Evolutionary conservation across 2,329 filamentous ascomycete species (phyloP).

Genomic region (Lecanicillium sp.): DNA sequence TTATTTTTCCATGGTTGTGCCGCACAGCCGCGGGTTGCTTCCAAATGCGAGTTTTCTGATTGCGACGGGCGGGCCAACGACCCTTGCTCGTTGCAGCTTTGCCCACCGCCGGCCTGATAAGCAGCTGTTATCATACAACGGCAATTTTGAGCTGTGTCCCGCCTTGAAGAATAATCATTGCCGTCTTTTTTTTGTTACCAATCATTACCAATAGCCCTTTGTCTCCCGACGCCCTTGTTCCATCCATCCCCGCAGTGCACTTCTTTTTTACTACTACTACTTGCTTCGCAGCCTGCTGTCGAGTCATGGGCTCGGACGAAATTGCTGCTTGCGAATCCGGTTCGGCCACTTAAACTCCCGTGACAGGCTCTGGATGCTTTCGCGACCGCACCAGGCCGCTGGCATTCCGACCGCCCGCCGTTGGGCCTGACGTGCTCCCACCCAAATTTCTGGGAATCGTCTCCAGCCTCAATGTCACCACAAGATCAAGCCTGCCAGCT

Average conservation of each 20-base stretch:
- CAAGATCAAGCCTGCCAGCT: constrained; percentile 12
- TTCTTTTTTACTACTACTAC: neutral
- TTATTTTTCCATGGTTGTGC: neutral
- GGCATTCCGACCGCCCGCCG: neutral
- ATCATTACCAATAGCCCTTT: too few relatives aligned
- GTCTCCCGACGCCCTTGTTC: too few relatives aligned
- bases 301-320: constrained; percentile 5
- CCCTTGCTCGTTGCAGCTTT: neutral
- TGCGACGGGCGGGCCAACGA: constrained; percentile 9
- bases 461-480: constrained; percentile 14
- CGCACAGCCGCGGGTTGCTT: constrained; percentile 6
- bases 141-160: neutral
- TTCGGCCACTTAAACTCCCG: neutral
- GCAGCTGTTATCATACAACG: neutral
- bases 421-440: constrained; percentile 1
- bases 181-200: too few relatives aligned
- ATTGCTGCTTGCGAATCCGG: neutral
- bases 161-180: neutral
- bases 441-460: constrained; percentile 13
- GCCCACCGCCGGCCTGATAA: constrained; percentile 2
- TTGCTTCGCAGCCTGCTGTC: too few relatives aligned
- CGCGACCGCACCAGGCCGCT: neutral
- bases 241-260: too few relatives aligned
- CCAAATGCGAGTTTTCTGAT: neutral
- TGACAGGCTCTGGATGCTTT: neutral